These are phyloP conservation scores for Talaromyces liani DNA, from an alignment of 495 filamentous ascomycete species.

Conservation along the genomic window DNA sequence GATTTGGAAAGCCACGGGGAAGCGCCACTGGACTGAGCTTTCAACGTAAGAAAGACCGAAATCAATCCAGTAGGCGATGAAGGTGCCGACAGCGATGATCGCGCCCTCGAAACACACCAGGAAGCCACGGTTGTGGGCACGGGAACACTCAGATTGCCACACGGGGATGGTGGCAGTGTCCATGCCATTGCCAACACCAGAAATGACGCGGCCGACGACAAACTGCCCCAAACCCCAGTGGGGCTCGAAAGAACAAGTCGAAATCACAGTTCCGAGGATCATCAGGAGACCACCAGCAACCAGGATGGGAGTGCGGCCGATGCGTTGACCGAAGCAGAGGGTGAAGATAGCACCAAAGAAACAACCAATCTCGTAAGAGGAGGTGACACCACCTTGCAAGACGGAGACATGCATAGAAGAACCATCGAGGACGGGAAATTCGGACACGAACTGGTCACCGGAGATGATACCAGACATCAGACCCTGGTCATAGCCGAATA, in stretches of 20 bases:
- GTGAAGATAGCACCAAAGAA: conserved; percentile 46
- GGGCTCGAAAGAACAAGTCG: conserved; percentile 32
- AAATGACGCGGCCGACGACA: conserved; percentile 32
- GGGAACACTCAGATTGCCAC: conserved; percentile 40
- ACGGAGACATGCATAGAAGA: conserved; percentile 13
- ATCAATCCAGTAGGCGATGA: conserved; percentile 34
- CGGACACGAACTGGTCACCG: conserved; percentile 13
- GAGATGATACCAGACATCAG: conserved; percentile 20
- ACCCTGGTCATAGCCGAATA: conserved; percentile 22
- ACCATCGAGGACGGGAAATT: conserved; percentile 12
- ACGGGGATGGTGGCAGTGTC: conserved; percentile 36
- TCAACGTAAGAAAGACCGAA: conserved; percentile 37
- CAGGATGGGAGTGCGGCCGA: conserved; percentile 45
- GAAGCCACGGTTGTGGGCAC: conserved; percentile 24
- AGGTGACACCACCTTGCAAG: conserved; percentile 31
- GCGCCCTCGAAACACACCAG: conserved; percentile 27
- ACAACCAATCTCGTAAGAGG: conserved; percentile 49
- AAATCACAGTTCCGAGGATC: conserved; percentile 43
- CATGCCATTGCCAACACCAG: conserved; percentile 34
- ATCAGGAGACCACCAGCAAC: conserved; percentile 39
- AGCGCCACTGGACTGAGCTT: conserved; percentile 34
- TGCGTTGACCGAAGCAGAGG: conserved; percentile 36
- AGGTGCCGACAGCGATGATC: conserved; percentile 25
- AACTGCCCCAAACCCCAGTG: conserved; percentile 29
- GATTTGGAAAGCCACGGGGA: conserved; percentile 40